These are phyloP conservation scores for Zymoseptoria passerinii DNA, from an alignment of 2,329 filamentous ascomycete genomes.

Conservation along the genomic window DNA sequence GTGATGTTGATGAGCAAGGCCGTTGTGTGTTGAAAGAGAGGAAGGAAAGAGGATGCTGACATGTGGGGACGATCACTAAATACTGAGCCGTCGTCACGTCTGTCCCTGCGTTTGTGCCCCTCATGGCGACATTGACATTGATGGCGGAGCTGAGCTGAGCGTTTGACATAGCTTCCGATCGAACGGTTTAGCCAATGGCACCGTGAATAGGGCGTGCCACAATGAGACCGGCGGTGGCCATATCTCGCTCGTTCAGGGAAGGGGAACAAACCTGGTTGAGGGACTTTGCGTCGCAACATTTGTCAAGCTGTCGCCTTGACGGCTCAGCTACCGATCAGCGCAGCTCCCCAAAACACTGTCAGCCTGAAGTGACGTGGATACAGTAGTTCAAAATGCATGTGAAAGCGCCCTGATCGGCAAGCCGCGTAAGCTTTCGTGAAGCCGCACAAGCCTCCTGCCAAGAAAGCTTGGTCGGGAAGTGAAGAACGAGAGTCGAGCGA, in stretches of 20 bases:
- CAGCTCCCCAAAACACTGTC: no score
- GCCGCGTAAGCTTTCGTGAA: background rate
- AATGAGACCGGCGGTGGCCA: background rate
- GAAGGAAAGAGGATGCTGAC: background rate
- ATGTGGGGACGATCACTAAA: background rate
- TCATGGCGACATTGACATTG: background rate
- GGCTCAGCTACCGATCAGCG: no score
- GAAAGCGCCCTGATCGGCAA: background rate
- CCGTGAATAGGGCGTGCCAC: no score
- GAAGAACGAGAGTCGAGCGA: background rate
- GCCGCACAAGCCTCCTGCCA: background rate
- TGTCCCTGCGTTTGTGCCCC: background rate
- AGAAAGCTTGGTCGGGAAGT: background rate
- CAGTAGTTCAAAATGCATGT: background rate
- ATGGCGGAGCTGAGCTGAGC: background rate
- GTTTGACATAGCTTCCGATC: background rate
- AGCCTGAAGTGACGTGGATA: background rate
- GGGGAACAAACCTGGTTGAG: background rate
- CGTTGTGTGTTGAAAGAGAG: conserved; percentile 1
- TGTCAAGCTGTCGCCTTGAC: background rate
- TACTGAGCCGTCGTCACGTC: background rate
- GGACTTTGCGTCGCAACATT: background rate
- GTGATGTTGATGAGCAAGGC: conserved; percentile 1
- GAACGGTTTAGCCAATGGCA: background rate
- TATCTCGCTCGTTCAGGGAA: background rate